phyloP scores from a whole-genome alignment of 2,329 filamentous ascomycete genomes.

The Metarhizium humberi region DNA sequence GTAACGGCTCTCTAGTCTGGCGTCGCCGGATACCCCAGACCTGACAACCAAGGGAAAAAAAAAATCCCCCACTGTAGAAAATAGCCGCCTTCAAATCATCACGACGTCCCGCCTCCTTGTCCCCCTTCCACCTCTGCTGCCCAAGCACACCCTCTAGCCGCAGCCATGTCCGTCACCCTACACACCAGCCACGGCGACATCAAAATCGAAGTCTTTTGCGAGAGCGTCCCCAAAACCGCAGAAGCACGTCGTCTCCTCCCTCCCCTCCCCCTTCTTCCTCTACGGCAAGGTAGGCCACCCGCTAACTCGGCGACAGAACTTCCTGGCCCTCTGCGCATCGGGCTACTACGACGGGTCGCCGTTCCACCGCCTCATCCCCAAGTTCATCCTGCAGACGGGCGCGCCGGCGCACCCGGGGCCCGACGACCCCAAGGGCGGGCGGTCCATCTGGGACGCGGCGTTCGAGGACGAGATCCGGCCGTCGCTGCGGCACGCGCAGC shows the following conservation, averaged over 20 bases:
- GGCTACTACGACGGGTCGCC: constrained; percentile 66
- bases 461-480: constrained; percentile 79
- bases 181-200: constrained; percentile 85
- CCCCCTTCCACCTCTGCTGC: too few species aligned
- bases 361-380: constrained; percentile 71
- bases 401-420: constrained; percentile 46
- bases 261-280: neutral
- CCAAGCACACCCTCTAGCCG: too few species aligned
- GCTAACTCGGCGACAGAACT: constrained; percentile 48
- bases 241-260: constrained; percentile 43
- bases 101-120: too few species aligned
- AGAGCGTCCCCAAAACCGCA: constrained; percentile 85
- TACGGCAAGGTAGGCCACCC: too few species aligned
- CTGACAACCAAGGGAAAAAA: too few species aligned
- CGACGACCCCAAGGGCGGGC: constrained; percentile 56
- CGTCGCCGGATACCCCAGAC: too few species aligned
- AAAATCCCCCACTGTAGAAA: too few species aligned
- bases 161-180: constrained; percentile 57
- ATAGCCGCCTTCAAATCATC: too few species aligned
- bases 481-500: constrained; percentile 55
- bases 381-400: constrained; percentile 75
- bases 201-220: constrained; percentile 94
- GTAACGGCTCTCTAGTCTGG: too few species aligned
- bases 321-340: constrained; percentile 76
- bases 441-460: constrained; percentile 62